A percentile compares a stretch with the other conserved stretches of the same genome.
phyloP scores from a whole-genome alignment of 257 asterid genomes.

The Penstemon eatonii region DNA sequence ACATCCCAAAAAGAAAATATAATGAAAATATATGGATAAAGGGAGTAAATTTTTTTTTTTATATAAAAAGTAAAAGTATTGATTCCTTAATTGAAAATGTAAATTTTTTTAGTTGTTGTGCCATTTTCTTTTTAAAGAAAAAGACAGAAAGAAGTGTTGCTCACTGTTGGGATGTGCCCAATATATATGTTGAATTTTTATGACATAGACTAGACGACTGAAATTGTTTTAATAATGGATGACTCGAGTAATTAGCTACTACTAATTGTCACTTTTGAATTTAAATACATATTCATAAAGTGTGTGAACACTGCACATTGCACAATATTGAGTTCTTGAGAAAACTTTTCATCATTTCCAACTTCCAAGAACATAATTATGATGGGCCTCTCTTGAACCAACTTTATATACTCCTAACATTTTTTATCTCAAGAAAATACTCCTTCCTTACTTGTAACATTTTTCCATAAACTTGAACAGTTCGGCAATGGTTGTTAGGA shows the following conservation, averaged over 20 bases:
- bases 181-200: not conserved
- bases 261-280: conserved; percentile 9
- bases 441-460: no score
- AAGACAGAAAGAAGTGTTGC: not conserved
- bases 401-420: no score
- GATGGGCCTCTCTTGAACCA: not conserved
- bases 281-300: not conserved
- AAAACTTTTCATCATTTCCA: conserved; percentile 25
- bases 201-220: conserved; percentile 16
- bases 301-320: conserved; percentile 6
- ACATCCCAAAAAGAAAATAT: no score
- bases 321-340: conserved; percentile 17
- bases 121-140: not conserved
- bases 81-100: no score
- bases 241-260: conserved; percentile 11
- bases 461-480: no score
- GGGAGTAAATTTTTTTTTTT: no score
- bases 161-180: not conserved
- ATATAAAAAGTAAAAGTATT: no score
- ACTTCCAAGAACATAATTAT: conserved; percentile 22
- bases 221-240: conserved; percentile 16
- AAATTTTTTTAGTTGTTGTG: not conserved
- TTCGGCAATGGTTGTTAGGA: no score
- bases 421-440: no score
- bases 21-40: no score